Percentiles rank a stretch among this genome's conserved stretches.
phyloP scores from a whole-genome alignment of 106 monocot genomes.

The Vanilla planifolia region DNA sequence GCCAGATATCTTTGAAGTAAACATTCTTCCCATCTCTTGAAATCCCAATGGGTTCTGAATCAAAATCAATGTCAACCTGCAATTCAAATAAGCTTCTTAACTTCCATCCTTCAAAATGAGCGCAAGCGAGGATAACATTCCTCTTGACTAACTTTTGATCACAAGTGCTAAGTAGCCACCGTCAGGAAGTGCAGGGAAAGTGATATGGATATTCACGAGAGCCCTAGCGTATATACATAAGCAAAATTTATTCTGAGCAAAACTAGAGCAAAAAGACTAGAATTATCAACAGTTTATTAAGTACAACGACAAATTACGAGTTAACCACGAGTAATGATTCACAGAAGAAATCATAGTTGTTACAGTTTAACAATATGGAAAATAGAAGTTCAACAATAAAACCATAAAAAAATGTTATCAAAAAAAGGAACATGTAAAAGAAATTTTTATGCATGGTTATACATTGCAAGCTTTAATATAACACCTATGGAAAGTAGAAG shows the following conservation, averaged over 20 bases:
- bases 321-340: background rate
- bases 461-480: background rate
- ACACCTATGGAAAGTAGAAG: background rate
- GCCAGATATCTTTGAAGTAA: conserved; percentile 83
- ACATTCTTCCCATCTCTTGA: conserved; percentile 77
- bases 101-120: too few species aligned
- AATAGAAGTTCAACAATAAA: background rate
- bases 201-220: too few species aligned
- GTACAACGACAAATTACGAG: background rate
- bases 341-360: background rate
- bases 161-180: too few species aligned
- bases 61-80: conserved; percentile 93
- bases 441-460: background rate
- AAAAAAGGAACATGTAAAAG: background rate
- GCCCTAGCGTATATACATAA: too few species aligned
- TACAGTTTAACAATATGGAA: background rate
- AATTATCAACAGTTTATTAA: background rate
- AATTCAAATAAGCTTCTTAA: background rate
- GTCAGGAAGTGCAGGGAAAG: too few species aligned
- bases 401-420: background rate
- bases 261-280: background rate
- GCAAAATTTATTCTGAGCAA: background rate
- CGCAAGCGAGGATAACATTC: too few species aligned
- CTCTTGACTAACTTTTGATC: too few species aligned
- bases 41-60: conserved; percentile 67